Evolutionary conservation across 352 stramenopile genomes (phyloP).

Genomic region (Bremia lactucae): DNA sequence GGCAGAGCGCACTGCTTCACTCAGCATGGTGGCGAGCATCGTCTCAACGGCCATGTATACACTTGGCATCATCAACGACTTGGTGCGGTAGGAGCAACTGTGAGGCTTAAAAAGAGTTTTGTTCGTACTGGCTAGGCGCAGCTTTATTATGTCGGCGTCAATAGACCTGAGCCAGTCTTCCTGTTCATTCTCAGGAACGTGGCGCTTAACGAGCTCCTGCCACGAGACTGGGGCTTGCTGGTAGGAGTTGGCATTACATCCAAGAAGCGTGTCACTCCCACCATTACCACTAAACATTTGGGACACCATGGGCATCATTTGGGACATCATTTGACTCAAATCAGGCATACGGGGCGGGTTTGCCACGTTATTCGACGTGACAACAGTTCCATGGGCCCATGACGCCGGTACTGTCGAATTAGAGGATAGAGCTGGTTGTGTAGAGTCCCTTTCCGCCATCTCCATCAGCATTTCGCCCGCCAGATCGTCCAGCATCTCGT

Average conservation of each 20-base stretch:
- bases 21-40: conserved; percentile 50
- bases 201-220: conserved; percentile 58
- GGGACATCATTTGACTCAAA: conserved; percentile 71
- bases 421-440: conserved; percentile 2
- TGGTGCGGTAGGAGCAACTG: conserved; percentile 52
- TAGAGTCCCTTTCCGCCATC: conserved; percentile 26
- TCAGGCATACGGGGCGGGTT: conserved; percentile 34
- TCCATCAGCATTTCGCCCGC: conserved; percentile 76
- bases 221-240: conserved; percentile 26
- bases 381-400: conserved; percentile 17
- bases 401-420: conserved; percentile 16
- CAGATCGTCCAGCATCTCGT: conserved; percentile 73
- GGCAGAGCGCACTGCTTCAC: conserved; percentile 48
- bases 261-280: conserved; percentile 19
- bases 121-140: conserved; percentile 19
- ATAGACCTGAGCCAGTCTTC: conserved; percentile 62
- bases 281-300: conserved; percentile 54
- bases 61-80: conserved; percentile 36
- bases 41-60: conserved; percentile 52
- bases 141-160: conserved; percentile 34
- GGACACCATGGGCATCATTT: conserved; percentile 73
- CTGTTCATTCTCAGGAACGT: conserved; percentile 45
- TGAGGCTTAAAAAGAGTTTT: conserved; percentile 28
- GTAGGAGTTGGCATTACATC: conserved; percentile 7
- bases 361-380: background rate